These are phyloP conservation scores for Pleoardoris graminearum DNA, from an alignment of 2,329 filamentous ascomycete genomes.

Conservation along the genomic window DNA sequence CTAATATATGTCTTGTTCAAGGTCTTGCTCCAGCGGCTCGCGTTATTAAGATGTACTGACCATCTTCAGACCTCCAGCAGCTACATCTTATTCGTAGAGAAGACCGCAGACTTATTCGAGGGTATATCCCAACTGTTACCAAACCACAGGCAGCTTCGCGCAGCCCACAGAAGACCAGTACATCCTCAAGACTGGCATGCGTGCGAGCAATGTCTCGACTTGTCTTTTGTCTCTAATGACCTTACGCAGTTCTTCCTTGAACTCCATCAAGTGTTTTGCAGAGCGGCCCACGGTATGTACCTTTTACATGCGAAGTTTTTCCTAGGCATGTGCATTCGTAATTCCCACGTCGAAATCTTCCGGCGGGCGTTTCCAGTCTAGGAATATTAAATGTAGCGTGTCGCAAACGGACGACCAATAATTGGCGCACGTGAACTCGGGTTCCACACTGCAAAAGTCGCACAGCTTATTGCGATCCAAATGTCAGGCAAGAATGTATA, in stretches of 20 bases:
- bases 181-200: slow-evolving; percentile 8
- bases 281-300: slow-evolving; percentile 28
- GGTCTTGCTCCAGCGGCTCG: slow-evolving; percentile 15
- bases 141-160: slow-evolving; percentile 27
- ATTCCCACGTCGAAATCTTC: slow-evolving; percentile 9
- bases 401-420: slow-evolving; percentile 8
- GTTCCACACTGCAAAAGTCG: slow-evolving; percentile 8
- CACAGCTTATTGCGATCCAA: slow-evolving; percentile 18
- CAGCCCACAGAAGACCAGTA: slow-evolving; percentile 15
- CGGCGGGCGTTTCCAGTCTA: slow-evolving; percentile 2
- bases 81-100: slow-evolving; percentile 28
- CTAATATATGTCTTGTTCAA: slow-evolving; percentile 27
- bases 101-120: slow-evolving; percentile 31
- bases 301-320: slow-evolving; percentile 16
- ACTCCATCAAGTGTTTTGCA: slow-evolving; percentile 31
- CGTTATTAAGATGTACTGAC: not conserved
- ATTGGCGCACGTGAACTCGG: slow-evolving; percentile 9
- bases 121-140: slow-evolving; percentile 26
- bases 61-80: slow-evolving; percentile 23
- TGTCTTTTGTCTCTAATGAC: slow-evolving; percentile 35
- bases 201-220: slow-evolving; percentile 16
- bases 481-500: slow-evolving; percentile 12
- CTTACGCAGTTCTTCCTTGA: slow-evolving; percentile 31
- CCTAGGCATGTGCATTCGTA: slow-evolving; percentile 6
- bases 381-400: slow-evolving; percentile 2